Conservation (phyloP, 805 yeast genomes). For the Yamadazyma laniorum region DNA sequence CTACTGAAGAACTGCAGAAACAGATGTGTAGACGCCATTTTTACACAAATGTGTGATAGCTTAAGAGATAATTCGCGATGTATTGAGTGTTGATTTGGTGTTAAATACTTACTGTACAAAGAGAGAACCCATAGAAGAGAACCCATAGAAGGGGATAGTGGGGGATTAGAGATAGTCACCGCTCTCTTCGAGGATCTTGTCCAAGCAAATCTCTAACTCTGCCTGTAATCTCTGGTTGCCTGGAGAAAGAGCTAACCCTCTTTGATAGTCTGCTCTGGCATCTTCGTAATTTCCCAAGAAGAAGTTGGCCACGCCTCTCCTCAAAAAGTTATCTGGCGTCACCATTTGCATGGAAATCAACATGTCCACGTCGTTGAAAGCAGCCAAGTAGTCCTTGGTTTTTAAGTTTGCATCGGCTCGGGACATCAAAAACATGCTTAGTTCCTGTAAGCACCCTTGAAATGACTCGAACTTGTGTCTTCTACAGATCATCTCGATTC, state of each 20-base stretch:
- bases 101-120: no score
- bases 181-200: conserved; percentile 53
- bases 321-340: conserved; percentile 67
- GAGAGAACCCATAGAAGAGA: no score
- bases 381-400: conserved; percentile 53
- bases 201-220: conserved; percentile 47
- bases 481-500: conserved; percentile 64
- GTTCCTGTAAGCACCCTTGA: conserved; percentile 67
- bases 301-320: conserved; percentile 63
- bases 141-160: no score
- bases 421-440: conserved; percentile 63
- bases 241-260: conserved; percentile 67
- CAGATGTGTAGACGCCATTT: no score
- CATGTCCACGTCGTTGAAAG: conserved; percentile 68
- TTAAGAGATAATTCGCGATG: no score
- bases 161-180: conserved; percentile 52
- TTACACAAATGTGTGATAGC: no score
- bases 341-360: conserved; percentile 56
- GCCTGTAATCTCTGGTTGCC: conserved; percentile 48
- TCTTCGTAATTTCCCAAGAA: conserved; percentile 62
- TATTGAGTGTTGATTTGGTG: no score
- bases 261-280: conserved; percentile 66
- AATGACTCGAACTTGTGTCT: conserved; percentile 74
- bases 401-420: conserved; percentile 68
- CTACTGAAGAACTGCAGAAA: no score